Evolutionary conservation across 495 filamentous ascomycete species (phyloP).

Genomic region (Aspergillus carlsbadensis): DNA sequence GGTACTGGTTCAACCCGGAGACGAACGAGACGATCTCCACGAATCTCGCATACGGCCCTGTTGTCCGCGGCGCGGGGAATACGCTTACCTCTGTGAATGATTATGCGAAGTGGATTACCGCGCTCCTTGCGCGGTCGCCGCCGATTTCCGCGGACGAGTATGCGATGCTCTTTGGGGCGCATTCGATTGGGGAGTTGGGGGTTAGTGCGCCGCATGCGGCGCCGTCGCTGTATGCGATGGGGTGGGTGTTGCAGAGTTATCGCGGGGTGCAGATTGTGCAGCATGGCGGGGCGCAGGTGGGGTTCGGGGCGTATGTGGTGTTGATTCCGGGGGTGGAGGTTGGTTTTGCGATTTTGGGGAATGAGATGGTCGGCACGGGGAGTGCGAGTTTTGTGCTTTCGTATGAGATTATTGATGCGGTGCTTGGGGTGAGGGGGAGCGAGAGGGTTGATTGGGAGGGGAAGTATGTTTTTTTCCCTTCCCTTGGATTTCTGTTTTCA

Average conservation of each 20-base stretch:
- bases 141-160: conserved; percentile 2
- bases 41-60: not conserved
- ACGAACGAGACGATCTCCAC: not conserved
- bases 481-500: not conserved
- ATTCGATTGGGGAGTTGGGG: not conserved
- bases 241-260: conserved; percentile 6
- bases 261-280: not conserved
- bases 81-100: conserved; percentile 3
- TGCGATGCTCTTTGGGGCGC: not conserved
- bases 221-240: conserved; percentile 3
- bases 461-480: not conserved
- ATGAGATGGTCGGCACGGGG: conserved; percentile 1
- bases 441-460: conserved; percentile 2
- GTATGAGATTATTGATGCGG: conserved; percentile 5
- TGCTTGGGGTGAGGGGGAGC: not conserved
- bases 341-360: conserved; percentile 7
- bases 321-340: not conserved
- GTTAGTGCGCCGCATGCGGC: not conserved
- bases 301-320: conserved; percentile 3
- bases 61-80: not conserved
- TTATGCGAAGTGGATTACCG: conserved; percentile 8
- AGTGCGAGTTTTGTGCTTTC: not conserved
- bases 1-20: not conserved
- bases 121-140: not conserved
- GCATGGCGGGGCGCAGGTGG: conserved; percentile 1